Percentiles rank a stretch among this genome's conserved stretches.
phyloP scores from a whole-genome alignment of 2,329 filamentous ascomycete species.

The Bertia moriformis region DNA sequence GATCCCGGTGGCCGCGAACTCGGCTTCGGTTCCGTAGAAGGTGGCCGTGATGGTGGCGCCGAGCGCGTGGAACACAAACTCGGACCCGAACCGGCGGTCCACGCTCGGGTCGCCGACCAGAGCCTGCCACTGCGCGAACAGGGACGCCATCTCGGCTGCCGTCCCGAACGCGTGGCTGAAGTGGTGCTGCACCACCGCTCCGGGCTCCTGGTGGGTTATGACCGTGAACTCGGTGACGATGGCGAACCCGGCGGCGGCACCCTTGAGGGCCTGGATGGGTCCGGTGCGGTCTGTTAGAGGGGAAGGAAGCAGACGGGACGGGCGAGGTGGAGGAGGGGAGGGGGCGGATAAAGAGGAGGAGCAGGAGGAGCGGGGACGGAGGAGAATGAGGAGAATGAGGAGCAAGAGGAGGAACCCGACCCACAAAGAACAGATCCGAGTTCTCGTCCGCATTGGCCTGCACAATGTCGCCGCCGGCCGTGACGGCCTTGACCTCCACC shows the following conservation, averaged over 20 bases:
- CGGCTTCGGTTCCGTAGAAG: slow-evolving; percentile 42
- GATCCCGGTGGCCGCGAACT: slow-evolving; percentile 37
- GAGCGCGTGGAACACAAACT: slow-evolving; percentile 36
- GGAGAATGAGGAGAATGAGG: neutral
- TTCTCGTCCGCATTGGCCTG: slow-evolving; percentile 30
- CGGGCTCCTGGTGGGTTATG: slow-evolving; percentile 38
- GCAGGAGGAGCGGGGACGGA: neutral
- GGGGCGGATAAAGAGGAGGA: slow-evolving; percentile 2
- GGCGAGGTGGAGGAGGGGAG: neutral
- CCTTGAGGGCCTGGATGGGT: slow-evolving; percentile 28
- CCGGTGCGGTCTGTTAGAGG: neutral
- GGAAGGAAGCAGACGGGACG: too few relatives aligned
- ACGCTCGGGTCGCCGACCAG: slow-evolving; percentile 36
- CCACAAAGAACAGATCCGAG: slow-evolving; percentile 36
- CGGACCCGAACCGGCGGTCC: slow-evolving; percentile 40
- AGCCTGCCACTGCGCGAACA: slow-evolving; percentile 43
- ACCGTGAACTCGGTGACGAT: slow-evolving; percentile 41
- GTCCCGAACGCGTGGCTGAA: slow-evolving; percentile 35
- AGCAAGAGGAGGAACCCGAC: slow-evolving; percentile 5
- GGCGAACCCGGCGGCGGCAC: slow-evolving; percentile 39
- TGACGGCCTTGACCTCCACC: slow-evolving; percentile 37
- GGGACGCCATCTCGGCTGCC: slow-evolving; percentile 26
- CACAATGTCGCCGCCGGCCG: slow-evolving; percentile 34
- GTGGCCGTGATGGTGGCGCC: slow-evolving; percentile 42
- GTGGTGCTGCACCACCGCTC: slow-evolving; percentile 39